These are phyloP conservation scores for Penicillium sp. DNA, from an alignment of 2,329 filamentous ascomycete species.

Conservation along the genomic window DNA sequence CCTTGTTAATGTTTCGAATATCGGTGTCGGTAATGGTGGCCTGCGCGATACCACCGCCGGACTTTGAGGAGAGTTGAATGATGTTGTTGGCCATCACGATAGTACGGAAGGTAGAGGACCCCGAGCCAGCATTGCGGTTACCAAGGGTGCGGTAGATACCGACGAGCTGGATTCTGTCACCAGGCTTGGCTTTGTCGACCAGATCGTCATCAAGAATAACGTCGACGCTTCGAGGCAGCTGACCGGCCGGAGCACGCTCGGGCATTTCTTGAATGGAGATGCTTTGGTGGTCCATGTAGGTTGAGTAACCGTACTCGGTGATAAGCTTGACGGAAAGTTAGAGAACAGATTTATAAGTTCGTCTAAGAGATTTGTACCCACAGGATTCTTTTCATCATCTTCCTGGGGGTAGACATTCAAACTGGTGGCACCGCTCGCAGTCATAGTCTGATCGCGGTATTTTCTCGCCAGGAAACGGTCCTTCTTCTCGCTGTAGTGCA, in stretches of 20 bases:
- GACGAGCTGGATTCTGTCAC: slow-evolving; percentile 94
- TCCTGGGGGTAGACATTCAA: slow-evolving; percentile 92
- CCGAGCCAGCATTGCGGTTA: slow-evolving; percentile 86
- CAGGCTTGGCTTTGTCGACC: slow-evolving; percentile 91
- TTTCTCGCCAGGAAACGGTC: slow-evolving; percentile 84
- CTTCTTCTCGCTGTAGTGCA: slow-evolving; percentile 89
- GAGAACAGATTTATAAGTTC: neutral
- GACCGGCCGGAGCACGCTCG: slow-evolving; percentile 89
- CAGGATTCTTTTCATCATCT: slow-evolving; percentile 86
- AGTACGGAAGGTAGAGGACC: slow-evolving; percentile 92
- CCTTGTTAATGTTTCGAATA: slow-evolving; percentile 97
- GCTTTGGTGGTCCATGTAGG: slow-evolving; percentile 93
- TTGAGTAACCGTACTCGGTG: slow-evolving; percentile 95
- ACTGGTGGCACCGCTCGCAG: slow-evolving; percentile 76
- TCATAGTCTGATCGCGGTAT: slow-evolving; percentile 97
- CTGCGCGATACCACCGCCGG: slow-evolving; percentile 87
- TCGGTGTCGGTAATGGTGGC: slow-evolving; percentile 93
- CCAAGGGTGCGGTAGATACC: slow-evolving; percentile 92
- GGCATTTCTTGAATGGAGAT: slow-evolving; percentile 99
- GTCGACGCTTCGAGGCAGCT: slow-evolving; percentile 91
- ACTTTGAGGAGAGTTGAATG: slow-evolving; percentile 91
- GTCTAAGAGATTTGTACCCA: slow-evolving; percentile 24
- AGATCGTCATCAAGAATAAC: slow-evolving; percentile 96
- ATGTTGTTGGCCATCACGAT: slow-evolving; percentile 92
- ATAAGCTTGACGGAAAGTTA: slow-evolving; percentile 54